These are phyloP conservation scores for Phytophthora colocasiae DNA, from an alignment of 352 stramenopile genomes.

Conservation along the genomic window DNA sequence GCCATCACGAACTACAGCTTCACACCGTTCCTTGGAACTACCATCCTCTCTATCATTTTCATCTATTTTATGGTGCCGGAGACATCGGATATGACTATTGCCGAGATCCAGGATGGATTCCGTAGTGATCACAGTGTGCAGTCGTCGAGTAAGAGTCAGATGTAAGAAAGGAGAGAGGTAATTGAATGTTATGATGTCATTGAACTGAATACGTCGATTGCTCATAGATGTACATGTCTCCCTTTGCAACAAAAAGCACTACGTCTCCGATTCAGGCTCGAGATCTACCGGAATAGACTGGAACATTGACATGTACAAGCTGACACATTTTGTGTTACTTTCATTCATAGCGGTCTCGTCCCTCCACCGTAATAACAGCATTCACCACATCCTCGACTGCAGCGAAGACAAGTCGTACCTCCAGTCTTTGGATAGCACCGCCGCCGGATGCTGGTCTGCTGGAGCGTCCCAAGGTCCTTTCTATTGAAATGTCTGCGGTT, in stretches of 20 bases:
- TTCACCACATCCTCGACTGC: not conserved
- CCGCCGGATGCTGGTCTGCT: not conserved
- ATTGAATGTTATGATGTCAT: conserved; percentile 8
- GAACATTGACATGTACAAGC: not conserved
- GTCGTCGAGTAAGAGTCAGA: conserved; percentile 27
- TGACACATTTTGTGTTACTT: too few species aligned
- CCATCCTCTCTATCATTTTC: conserved; percentile 41
- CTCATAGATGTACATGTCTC: not conserved
- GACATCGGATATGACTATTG: conserved; percentile 65
- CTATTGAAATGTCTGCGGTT: conserved; percentile 1
- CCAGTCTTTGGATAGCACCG: not conserved
- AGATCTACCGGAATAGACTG: not conserved
- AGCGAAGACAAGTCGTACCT: not conserved
- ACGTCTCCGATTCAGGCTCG: not conserved
- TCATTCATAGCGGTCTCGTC: too few species aligned
- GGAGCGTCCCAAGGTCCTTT: not conserved
- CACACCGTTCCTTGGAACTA: conserved; percentile 54
- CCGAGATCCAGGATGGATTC: conserved; percentile 67
- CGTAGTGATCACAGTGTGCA: conserved; percentile 18
- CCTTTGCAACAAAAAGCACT: not conserved
- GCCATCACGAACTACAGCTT: conserved; percentile 58
- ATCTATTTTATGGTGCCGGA: conserved; percentile 65
- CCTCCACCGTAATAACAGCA: too few species aligned
- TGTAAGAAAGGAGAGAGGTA: conserved; percentile 8
- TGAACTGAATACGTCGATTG: conserved; percentile 2